Conservation (phyloP, 1,139 yeast genomes). For the Kodamaea sp. region DNA sequence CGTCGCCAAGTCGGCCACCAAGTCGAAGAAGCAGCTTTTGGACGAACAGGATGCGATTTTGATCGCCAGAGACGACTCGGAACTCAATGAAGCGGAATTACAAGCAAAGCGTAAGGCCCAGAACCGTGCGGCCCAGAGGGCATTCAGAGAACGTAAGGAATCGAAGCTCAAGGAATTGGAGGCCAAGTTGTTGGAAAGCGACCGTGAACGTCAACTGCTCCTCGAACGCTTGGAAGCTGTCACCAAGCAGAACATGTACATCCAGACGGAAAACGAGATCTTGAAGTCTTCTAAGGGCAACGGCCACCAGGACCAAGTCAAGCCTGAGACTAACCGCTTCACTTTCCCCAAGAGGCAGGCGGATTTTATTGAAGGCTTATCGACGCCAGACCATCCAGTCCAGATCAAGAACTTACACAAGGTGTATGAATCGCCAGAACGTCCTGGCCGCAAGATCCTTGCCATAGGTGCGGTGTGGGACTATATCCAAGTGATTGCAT, state of each 20-base stretch:
- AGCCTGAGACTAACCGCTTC: constrained; percentile 19
- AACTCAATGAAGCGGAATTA: constrained; percentile 49
- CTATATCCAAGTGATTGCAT: constrained; percentile 53
- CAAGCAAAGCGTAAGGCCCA: constrained; percentile 70
- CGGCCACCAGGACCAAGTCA: neutral
- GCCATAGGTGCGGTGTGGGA: constrained; percentile 87
- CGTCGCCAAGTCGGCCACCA: constrained; percentile 4
- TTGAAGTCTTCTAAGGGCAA: constrained; percentile 22
- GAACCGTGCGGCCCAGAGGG: constrained; percentile 88
- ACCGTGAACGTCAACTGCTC: constrained; percentile 55
- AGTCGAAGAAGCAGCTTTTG: constrained; percentile 28
- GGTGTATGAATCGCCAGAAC: constrained; percentile 38
- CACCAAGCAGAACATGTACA: constrained; percentile 53
- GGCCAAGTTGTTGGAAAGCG: constrained; percentile 57
- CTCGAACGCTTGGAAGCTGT: constrained; percentile 55
- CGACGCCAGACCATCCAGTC: constrained; percentile 22
- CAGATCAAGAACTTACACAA: constrained; percentile 25
- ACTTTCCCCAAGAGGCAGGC: constrained; percentile 39
- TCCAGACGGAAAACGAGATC: constrained; percentile 61
- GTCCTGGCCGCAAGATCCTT: constrained; percentile 48
- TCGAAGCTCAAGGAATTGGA: constrained; percentile 70
- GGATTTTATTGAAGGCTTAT: constrained; percentile 35
- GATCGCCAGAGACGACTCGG: constrained; percentile 42
- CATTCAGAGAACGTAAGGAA: constrained; percentile 85
- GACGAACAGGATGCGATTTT: constrained; percentile 43